These are phyloP conservation scores for Lepiota brunneoincarnata DNA, from an alignment of 768 basidiomycete genomes.

Conservation along the genomic window DNA sequence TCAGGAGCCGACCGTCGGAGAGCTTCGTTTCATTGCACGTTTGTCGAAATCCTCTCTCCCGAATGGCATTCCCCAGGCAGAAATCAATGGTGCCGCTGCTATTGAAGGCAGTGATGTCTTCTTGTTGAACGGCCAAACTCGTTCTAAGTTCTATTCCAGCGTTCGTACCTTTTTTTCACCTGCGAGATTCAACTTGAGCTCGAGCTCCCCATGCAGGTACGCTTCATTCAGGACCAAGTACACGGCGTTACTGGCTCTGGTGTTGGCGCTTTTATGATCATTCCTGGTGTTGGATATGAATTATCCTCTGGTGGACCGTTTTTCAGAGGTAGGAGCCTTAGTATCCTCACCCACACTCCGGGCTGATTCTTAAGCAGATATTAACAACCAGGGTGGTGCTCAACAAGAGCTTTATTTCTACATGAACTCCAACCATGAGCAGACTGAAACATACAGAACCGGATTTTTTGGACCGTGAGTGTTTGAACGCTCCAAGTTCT, in stretches of 20 bases:
- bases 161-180: constrained; percentile 20
- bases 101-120: constrained; percentile 50
- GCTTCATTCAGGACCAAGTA: constrained; percentile 49
- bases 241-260: constrained; percentile 46
- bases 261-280: constrained; percentile 43
- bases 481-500: not conserved
- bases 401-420: constrained; percentile 50
- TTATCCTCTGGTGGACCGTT: constrained; percentile 47
- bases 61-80: constrained; percentile 35
- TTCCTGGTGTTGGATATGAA: constrained; percentile 44
- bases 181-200: not conserved
- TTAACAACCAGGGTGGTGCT: constrained; percentile 43
- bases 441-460: constrained; percentile 41
- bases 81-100: constrained; percentile 38
- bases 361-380: constrained; percentile 27
- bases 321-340: constrained; percentile 34
- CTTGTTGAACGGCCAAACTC: constrained; percentile 40
- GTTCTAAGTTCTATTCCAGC: constrained; percentile 48
- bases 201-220: constrained; percentile 27
- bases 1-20: constrained; percentile 45
- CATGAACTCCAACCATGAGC: constrained; percentile 46
- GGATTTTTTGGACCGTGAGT: constrained; percentile 47
- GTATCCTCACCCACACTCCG: not conserved
- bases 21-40: constrained; percentile 47
- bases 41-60: constrained; percentile 38